Conservation (phyloP, 306 rosid species). For the Herpetospermum pedunculosum region DNA sequence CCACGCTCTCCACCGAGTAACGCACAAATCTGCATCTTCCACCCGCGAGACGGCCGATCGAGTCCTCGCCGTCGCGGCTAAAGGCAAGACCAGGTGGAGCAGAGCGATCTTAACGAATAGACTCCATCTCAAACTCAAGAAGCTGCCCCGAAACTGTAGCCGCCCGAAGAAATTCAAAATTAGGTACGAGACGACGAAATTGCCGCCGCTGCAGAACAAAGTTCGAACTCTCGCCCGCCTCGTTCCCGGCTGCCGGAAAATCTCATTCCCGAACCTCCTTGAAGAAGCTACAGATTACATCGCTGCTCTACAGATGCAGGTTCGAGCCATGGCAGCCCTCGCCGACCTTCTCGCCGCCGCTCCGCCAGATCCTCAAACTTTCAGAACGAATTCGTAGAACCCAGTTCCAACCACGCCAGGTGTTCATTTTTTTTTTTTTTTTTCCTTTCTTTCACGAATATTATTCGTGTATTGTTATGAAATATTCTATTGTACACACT, state of each 20-base stretch:
- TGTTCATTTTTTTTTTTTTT: background rate
- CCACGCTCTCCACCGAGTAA: constrained; percentile 40
- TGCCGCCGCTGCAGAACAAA: constrained; percentile 49
- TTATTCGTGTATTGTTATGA: constrained; percentile 6
- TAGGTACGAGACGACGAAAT: constrained; percentile 14
- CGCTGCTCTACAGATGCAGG: constrained; percentile 93
- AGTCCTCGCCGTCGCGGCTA: constrained; percentile 57
- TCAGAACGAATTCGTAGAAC: background rate
- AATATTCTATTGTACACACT: constrained; percentile 7
- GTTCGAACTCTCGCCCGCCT: constrained; percentile 54
- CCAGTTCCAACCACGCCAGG: background rate
- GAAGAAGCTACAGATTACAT: constrained; percentile 87
- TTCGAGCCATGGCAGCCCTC: constrained; percentile 69
- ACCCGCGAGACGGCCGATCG: constrained; percentile 56
- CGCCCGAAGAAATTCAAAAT: constrained; percentile 26
- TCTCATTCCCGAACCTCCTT: constrained; percentile 65
- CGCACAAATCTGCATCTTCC: constrained; percentile 17
- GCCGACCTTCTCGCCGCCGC: constrained; percentile 42
- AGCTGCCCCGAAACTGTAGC: constrained; percentile 12
- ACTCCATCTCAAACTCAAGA: constrained; percentile 23
- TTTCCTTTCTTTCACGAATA: background rate
- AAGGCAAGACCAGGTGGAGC: constrained; percentile 86
- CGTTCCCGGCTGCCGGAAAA: constrained; percentile 84
- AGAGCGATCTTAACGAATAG: constrained; percentile 56
- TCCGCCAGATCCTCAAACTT: background rate